phyloP scores from a whole-genome alignment of 2,329 filamentous ascomycete genomes.

The Tolypocladium amazonense region DNA sequence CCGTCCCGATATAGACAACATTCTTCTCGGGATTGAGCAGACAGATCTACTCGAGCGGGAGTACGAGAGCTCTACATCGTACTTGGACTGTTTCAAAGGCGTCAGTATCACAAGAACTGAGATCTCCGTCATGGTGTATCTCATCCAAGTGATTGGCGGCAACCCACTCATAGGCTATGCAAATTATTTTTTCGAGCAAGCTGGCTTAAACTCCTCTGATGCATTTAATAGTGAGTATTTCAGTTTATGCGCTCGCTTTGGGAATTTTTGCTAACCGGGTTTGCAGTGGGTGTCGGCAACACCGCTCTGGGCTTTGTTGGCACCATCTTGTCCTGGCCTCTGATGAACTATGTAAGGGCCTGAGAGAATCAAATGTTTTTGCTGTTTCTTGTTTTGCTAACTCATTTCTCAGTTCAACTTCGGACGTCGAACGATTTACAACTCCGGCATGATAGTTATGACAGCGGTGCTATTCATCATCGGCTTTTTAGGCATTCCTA shows the following conservation, averaged over 20 bases:
- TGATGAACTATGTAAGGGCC: conserved; percentile 19
- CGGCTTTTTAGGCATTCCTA: conserved; percentile 26
- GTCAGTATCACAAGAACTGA: conserved; percentile 41
- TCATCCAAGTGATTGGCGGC: conserved; percentile 53
- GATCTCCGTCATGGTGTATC: conserved; percentile 50
- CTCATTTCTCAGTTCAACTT: conserved; percentile 9
- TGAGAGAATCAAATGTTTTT: neutral
- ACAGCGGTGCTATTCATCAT: conserved; percentile 29
- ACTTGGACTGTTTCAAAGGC: conserved; percentile 38
- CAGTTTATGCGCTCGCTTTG: too few species aligned
- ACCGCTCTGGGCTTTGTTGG: conserved; percentile 30
- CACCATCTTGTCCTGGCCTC: conserved; percentile 27
- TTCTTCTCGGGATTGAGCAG: conserved; percentile 45
- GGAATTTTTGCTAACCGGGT: neutral
- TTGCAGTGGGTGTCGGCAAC: conserved; percentile 20
- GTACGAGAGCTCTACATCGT: conserved; percentile 35
- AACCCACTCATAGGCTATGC: conserved; percentile 56
- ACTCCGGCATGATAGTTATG: conserved; percentile 12
- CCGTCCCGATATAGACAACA: conserved; percentile 18
- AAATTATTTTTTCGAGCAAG: conserved; percentile 28
- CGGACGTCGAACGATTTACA: conserved; percentile 29
- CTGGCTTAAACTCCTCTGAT: conserved; percentile 13
- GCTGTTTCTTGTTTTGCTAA: too few species aligned
- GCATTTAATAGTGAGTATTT: conserved; percentile 9
- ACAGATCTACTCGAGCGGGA: conserved; percentile 47